A percentile compares a stretch with the other conserved stretches of the same genome.
Evolutionary conservation across 305 asterid species (phyloP).

Genomic region (Plantago lanceolata): DNA sequence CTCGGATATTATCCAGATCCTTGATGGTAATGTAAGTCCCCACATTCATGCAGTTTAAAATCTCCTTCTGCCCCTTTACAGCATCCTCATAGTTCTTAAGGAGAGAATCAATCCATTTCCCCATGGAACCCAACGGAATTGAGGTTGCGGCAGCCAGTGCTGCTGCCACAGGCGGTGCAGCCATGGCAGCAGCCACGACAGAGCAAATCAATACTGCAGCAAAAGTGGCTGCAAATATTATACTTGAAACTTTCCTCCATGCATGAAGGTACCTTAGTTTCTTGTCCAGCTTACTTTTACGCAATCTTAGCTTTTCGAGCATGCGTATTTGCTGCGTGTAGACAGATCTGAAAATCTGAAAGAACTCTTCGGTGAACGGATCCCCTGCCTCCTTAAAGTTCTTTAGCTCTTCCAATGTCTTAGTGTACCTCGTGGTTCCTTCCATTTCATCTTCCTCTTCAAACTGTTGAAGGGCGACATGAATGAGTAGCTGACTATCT

Average conservation of each 20-base stretch:
- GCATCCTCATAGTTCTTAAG: conserved; percentile 75
- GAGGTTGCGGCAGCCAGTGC: conserved; percentile 86
- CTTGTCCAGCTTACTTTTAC: conserved; percentile 72
- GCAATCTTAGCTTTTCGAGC: conserved; percentile 70
- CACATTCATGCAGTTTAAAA: conserved; percentile 59
- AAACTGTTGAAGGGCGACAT: conserved; percentile 73
- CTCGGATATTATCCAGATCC: conserved; percentile 70
- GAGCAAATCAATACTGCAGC: conserved; percentile 86
- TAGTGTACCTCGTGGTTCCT: conserved; percentile 39
- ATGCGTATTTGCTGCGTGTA: conserved; percentile 60
- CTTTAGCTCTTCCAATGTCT: conserved; percentile 61
- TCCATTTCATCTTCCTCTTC: conserved; percentile 53
- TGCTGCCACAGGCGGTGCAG: conserved; percentile 85
- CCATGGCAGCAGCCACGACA: conserved; percentile 93
- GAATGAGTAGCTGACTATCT: conserved; percentile 69
- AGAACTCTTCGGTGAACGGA: conserved; percentile 83
- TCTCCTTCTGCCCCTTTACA: conserved; percentile 81
- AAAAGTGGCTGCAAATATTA: conserved; percentile 74
- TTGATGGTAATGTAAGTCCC: conserved; percentile 75
- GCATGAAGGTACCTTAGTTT: conserved; percentile 60
- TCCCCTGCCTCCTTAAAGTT: conserved; percentile 62
- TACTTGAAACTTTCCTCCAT: conserved; percentile 79
- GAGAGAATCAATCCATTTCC: conserved; percentile 88
- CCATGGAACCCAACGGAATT: conserved; percentile 90
- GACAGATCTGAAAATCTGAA: conserved; percentile 60